These are phyloP conservation scores for Lomentospora prolificans DNA, from an alignment of 2,329 filamentous ascomycete species.

Conservation along the genomic window DNA sequence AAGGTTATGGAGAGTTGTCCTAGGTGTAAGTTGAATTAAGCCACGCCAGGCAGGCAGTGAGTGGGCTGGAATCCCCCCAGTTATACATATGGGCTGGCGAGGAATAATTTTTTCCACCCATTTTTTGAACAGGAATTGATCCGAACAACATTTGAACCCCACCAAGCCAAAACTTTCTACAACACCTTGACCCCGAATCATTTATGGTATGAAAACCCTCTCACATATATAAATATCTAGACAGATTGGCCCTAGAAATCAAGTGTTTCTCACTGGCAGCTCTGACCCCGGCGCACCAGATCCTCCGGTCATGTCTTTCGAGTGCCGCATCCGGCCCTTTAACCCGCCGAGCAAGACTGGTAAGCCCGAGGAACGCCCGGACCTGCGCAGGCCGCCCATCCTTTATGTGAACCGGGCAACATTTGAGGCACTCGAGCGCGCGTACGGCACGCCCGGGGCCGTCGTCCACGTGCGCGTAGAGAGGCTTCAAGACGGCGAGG, in stretches of 20 bases:
- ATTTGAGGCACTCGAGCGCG: slow-evolving; percentile 7
- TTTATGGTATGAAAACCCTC: too few species aligned
- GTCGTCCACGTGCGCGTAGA: slow-evolving; percentile 3
- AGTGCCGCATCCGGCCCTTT: slow-evolving; percentile 8
- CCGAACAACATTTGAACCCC: background rate
- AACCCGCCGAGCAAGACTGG: slow-evolving; percentile 3
- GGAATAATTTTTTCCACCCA: slow-evolving; percentile 1
- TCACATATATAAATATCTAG: too few species aligned
- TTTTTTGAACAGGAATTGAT: background rate
- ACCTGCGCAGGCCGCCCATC: slow-evolving; percentile 7
- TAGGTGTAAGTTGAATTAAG: too few species aligned
- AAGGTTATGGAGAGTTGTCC: background rate
- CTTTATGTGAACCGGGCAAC: background rate
- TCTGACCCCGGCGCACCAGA: too few species aligned
- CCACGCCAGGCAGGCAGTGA: too few species aligned
- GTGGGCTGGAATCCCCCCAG: too few species aligned
- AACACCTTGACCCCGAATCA: too few species aligned
- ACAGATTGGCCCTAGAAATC: background rate
- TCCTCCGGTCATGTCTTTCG: slow-evolving; percentile 6
- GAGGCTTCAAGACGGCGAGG: slow-evolving; percentile 2
- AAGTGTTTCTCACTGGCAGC: too few species aligned
- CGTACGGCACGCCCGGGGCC: background rate
- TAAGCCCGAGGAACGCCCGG: slow-evolving; percentile 5
- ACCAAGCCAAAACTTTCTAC: background rate
- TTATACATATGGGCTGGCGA: too few species aligned